Evolutionary conservation across 2,329 filamentous ascomycete species (phyloP), one percentile per base, ranked within the genome.

Genomic region (Aspergillus fructus): DNA sequence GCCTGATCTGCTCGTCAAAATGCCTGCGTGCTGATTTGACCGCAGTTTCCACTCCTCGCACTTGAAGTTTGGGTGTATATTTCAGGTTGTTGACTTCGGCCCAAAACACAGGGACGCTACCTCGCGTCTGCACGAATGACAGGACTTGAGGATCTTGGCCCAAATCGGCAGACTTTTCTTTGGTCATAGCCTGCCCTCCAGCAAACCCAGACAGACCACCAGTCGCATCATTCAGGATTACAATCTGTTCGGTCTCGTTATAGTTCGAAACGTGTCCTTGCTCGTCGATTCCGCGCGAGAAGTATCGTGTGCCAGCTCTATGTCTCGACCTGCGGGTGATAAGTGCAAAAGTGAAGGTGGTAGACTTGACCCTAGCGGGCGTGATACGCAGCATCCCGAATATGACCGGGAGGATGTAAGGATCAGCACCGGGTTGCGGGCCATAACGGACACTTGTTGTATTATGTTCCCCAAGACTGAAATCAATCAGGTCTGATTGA

Each of bases 221-320:
- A 3, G 83, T 82, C 48, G 84, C 82, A 74, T 97, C 94, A 68
- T 97, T 97, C 65, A 97, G 76, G 39, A 99, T 86, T 59, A 96
- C 83, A 34, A 94, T 82, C 72, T 99, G 94, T 72, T 99, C 94
- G 0, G 94, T 97, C 80, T 99, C 94, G 71, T 99, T 99, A 82
- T 93, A 99, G 74, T 99, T 99, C 64, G 94, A 91, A n/a, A 94
- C 94, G 72, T 97, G 87, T 23, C 94, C 94, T 60, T 94, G 83
- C 63, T 96, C 93, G 70, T 99, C 93, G 47, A 97, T 86, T 51
- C 94, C 94, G 63, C 94, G 87, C 2, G 94, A 96, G 72, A 99
- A 94, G 77, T 97, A 97, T 71, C 96, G 83, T 15, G 94, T 97
- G 45, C 94, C 94, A 37, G 88, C 93, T 61, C 93, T 86, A 74